phyloP scores from a whole-genome alignment of 352 stramenopile genomes.

The Aphanomyces invadans region DNA sequence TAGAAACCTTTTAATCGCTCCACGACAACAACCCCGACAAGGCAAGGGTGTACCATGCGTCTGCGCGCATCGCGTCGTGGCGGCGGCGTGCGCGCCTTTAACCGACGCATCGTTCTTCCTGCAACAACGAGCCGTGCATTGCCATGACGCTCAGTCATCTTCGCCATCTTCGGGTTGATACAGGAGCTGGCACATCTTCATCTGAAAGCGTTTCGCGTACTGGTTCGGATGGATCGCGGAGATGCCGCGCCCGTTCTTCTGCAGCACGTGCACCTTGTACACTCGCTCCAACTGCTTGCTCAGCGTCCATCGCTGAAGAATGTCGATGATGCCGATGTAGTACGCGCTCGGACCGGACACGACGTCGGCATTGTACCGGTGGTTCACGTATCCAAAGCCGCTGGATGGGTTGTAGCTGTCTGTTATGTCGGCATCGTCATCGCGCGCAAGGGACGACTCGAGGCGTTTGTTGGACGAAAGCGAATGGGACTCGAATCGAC shows the following conservation, averaged over 20 bases:
- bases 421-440: slow-evolving; percentile 10
- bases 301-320: slow-evolving; percentile 83
- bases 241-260: slow-evolving; percentile 57
- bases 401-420: background rate
- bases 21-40: too few relatives aligned
- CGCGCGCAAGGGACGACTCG: slow-evolving; percentile 1
- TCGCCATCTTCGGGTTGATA: slow-evolving; percentile 16
- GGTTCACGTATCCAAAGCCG: too few relatives aligned
- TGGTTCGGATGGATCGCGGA: slow-evolving; percentile 61
- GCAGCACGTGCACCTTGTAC: slow-evolving; percentile 78
- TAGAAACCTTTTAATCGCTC: too few relatives aligned
- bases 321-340: slow-evolving; percentile 86
- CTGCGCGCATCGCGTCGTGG: too few relatives aligned
- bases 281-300: slow-evolving; percentile 66
- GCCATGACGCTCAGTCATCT: too few relatives aligned
- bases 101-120: too few relatives aligned
- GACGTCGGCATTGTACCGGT: slow-evolving; percentile 64
- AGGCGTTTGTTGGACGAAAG: slow-evolving; percentile 16
- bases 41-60: too few relatives aligned
- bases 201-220: slow-evolving; percentile 72
- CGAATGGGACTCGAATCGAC: background rate
- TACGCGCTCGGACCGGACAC: slow-evolving; percentile 81
- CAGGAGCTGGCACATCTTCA: slow-evolving; percentile 80
- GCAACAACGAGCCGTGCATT: too few relatives aligned
- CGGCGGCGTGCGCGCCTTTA: too few relatives aligned